Conservation (phyloP, 2,329 filamentous ascomycete species). For the Raffaelea arxii region DNA sequence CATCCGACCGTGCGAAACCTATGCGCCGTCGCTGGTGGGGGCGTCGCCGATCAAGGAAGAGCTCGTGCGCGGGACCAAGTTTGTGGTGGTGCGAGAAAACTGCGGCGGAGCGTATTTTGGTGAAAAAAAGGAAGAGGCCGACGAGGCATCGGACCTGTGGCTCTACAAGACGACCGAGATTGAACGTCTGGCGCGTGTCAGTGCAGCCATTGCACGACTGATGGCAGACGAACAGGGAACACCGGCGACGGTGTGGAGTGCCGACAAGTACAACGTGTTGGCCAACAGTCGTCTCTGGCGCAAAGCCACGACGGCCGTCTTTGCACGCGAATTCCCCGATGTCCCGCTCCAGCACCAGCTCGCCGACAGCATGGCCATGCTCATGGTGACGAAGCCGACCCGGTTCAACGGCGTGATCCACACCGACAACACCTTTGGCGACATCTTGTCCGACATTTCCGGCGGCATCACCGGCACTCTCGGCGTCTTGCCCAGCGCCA, state of each 20-base stretch:
- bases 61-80: conserved; percentile 33
- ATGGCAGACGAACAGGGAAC: conserved; percentile 9
- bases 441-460: conserved; percentile 35
- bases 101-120: conserved; percentile 42
- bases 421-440: conserved; percentile 38
- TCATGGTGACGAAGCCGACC: conserved; percentile 36
- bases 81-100: conserved; percentile 40
- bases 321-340: conserved; percentile 31
- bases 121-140: conserved; percentile 31
- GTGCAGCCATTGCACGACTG: conserved; percentile 31
- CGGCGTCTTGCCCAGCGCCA: conserved; percentile 34
- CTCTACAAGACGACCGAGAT: conserved; percentile 33
- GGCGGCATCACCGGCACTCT: conserved; percentile 36
- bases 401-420: conserved; percentile 37
- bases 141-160: conserved; percentile 37
- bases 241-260: conserved; percentile 33
- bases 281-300: conserved; percentile 40
- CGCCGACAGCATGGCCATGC: conserved; percentile 36
- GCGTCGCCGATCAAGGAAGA: conserved; percentile 30
- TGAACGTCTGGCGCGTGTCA: conserved; percentile 35
- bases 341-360: conserved; percentile 34
- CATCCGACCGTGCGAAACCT: conserved; percentile 36
- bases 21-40: conserved; percentile 25
- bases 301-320: conserved; percentile 28
- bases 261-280: conserved; percentile 44